phyloP scores from a whole-genome alignment of 129 eudicot species.

The Tagetes patula region DNA sequence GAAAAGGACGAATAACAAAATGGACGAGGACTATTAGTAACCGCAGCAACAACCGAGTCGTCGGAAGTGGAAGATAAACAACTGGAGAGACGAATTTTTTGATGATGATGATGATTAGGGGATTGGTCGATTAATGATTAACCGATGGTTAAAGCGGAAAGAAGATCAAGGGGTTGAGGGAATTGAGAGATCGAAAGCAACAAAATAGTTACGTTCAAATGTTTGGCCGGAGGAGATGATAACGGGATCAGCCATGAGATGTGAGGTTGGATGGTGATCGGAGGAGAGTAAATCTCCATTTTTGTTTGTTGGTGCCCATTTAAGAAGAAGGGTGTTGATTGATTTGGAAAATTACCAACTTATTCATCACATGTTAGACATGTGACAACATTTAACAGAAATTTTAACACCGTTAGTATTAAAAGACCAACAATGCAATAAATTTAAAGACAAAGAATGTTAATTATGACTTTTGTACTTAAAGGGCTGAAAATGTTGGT shows the following conservation, averaged over 20 bases:
- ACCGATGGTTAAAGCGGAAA: slow-evolving; percentile 40
- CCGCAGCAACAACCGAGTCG: slow-evolving; percentile 35
- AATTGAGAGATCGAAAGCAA: slow-evolving; percentile 35
- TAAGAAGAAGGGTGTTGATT: not conserved
- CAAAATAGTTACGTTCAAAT: slow-evolving; percentile 66
- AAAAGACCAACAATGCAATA: no score
- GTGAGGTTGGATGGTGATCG: slow-evolving; percentile 38
- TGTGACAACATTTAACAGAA: no score
- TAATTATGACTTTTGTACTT: no score
- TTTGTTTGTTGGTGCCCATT: slow-evolving; percentile 60
- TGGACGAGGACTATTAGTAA: slow-evolving; percentile 47
- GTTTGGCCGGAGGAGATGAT: slow-evolving; percentile 79
- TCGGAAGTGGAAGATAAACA: slow-evolving; percentile 29
- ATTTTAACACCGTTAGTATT: no score
- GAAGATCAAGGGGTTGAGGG: slow-evolving; percentile 46
- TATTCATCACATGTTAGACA: no score
- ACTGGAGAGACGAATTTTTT: not conserved
- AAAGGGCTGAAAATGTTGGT: no score
- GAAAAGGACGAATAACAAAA: slow-evolving; percentile 58
- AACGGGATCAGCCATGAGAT: slow-evolving; percentile 84
- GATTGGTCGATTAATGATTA: not conserved
- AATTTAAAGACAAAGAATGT: no score
- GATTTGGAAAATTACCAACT: not conserved
- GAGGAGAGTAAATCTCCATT: slow-evolving; percentile 61
- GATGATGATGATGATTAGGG: not conserved